These are phyloP conservation scores for Grammothele lineata DNA, from an alignment of 768 basidiomycete species.

Conservation along the genomic window DNA sequence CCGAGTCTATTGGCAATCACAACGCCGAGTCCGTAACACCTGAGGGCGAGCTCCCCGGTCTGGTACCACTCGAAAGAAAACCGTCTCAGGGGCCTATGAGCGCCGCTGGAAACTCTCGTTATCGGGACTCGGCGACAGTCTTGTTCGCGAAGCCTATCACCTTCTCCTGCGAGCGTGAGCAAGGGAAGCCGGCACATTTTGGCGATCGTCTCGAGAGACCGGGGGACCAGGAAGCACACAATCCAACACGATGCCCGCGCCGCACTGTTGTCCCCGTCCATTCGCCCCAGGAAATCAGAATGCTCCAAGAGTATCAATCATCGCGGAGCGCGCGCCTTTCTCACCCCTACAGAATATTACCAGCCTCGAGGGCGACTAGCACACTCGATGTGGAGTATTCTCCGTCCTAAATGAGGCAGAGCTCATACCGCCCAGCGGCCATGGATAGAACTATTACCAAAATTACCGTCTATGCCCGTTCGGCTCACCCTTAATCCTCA, in stretches of 20 bases:
- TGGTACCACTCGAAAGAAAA: too few relatives aligned
- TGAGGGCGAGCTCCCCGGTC: too few relatives aligned
- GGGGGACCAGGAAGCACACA: constrained; percentile 4
- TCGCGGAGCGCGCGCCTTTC: constrained; percentile 8
- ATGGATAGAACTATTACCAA: background rate
- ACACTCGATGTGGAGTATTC: too few relatives aligned
- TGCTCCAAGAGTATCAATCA: constrained; percentile 8
- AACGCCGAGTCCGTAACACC: too few relatives aligned
- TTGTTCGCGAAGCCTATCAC: constrained; percentile 6
- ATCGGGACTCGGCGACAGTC: too few relatives aligned
- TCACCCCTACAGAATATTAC: constrained; percentile 2
- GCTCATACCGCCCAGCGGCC: constrained; percentile 3
- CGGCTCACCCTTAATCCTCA: too few relatives aligned
- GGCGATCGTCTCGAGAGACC: constrained; percentile 1
- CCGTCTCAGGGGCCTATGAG: too few relatives aligned
- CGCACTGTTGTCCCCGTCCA: constrained; percentile 1
- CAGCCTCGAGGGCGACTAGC: background rate
- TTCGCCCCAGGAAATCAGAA: constrained; percentile 11
- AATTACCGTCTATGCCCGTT: background rate
- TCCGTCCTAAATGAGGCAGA: background rate
- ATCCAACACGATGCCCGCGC: constrained; percentile 8
- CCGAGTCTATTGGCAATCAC: too few relatives aligned
- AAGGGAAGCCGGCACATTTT: background rate
- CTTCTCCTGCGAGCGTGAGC: too few relatives aligned
- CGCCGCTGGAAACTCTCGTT: too few relatives aligned